A percentile compares a stretch with the other conserved stretches of the same genome.
Conservation (phyloP, 352 stramenopile species). For the Pythium oligandrum region DNA sequence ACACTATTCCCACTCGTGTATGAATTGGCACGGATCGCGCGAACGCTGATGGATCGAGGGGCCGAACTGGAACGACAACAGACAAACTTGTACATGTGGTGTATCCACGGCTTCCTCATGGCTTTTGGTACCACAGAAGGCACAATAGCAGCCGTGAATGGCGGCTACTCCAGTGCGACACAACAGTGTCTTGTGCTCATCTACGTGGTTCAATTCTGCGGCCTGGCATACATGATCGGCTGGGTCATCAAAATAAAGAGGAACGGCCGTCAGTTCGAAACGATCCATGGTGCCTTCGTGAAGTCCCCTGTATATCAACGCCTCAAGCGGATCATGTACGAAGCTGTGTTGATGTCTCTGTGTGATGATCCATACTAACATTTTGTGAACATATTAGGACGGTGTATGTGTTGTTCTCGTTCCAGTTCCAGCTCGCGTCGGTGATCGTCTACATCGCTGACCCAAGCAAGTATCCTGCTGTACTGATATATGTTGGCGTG, state of each 20-base stretch:
- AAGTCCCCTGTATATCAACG: slow-evolving; percentile 62
- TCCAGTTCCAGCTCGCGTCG: slow-evolving; percentile 56
- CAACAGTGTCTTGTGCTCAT: slow-evolving; percentile 31
- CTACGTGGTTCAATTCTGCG: slow-evolving; percentile 45
- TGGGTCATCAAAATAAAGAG: slow-evolving; percentile 40
- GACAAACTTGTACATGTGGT: slow-evolving; percentile 31
- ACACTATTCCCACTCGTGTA: slow-evolving; percentile 50
- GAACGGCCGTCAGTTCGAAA: slow-evolving; percentile 54
- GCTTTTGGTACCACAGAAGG: slow-evolving; percentile 26
- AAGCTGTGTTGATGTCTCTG: too few species aligned
- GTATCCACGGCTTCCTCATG: slow-evolving; percentile 22
- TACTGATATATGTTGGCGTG: slow-evolving; percentile 22
- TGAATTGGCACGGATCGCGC: slow-evolving; percentile 53
- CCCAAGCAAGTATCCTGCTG: slow-evolving; percentile 3
- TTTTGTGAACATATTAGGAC: slow-evolving; percentile 18
- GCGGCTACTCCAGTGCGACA: slow-evolving; percentile 49
- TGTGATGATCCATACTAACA: not conserved
- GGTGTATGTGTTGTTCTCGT: slow-evolving; percentile 52
- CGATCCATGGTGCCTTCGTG: slow-evolving; percentile 57
- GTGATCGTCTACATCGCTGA: slow-evolving; percentile 31
- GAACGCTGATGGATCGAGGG: slow-evolving; percentile 61
- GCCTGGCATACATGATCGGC: slow-evolving; percentile 47
- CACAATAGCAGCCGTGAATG: slow-evolving; percentile 23
- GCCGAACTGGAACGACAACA: slow-evolving; percentile 28
- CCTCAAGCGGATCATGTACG: slow-evolving; percentile 62